Evolutionary conservation across 2,329 filamentous ascomycete genomes (phyloP).

Genomic region (Coniochaeta hoffmannii): DNA sequence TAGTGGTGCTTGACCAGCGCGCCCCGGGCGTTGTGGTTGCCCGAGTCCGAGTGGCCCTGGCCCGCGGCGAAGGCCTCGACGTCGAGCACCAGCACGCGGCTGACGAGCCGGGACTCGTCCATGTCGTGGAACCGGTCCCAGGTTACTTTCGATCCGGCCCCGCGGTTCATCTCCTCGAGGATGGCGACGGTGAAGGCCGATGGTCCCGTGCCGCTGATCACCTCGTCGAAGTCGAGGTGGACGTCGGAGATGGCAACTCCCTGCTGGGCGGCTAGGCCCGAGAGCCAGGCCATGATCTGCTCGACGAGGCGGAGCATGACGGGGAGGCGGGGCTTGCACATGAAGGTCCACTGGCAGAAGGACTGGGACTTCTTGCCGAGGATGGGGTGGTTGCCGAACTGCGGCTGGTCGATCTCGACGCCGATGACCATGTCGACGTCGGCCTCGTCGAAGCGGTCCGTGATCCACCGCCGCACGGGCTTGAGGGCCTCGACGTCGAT

Average conservation of each 20-base stretch:
- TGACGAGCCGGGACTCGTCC: conserved; percentile 7
- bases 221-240: conserved; percentile 17
- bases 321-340: conserved; percentile 22
- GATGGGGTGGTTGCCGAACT: conserved; percentile 18
- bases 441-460: conserved; percentile 10
- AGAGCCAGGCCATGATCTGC: conserved; percentile 14
- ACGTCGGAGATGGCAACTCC: conserved; percentile 8
- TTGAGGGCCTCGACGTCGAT: conserved; percentile 54
- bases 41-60: conserved; percentile 28
- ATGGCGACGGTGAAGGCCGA: conserved; percentile 24
- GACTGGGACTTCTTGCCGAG: conserved; percentile 20
- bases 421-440: conserved; percentile 19
- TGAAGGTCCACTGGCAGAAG: conserved; percentile 29
- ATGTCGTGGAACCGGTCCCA: conserved; percentile 9
- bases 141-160: not conserved
- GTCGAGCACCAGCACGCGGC: conserved; percentile 10
- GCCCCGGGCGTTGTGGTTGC: conserved; percentile 8
- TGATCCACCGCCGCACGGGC: conserved; percentile 31
- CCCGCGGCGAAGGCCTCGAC: conserved; percentile 13
- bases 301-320: conserved; percentile 19
- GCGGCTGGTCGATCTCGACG: conserved; percentile 22
- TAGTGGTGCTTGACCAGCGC: conserved; percentile 23
- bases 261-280: conserved; percentile 10
- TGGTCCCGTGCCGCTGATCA: conserved; percentile 24
- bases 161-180: conserved; percentile 16